Conservation (phyloP, 2,329 filamentous ascomycete genomes). For the Helotiales sp. region DNA sequence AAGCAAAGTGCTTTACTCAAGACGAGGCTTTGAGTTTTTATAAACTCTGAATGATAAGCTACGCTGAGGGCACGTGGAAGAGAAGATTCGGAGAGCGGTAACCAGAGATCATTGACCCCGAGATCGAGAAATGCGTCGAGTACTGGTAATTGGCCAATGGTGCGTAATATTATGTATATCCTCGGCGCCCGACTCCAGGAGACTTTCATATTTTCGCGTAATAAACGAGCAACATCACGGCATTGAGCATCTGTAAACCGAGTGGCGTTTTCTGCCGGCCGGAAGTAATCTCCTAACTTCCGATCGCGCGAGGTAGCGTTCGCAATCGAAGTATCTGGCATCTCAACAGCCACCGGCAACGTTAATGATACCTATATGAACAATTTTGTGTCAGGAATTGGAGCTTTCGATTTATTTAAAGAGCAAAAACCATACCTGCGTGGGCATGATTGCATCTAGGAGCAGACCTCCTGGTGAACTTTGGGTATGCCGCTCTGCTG, state of each 20-base stretch:
- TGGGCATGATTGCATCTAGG: not conserved
- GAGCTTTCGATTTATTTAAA: not conserved
- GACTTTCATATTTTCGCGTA: not conserved
- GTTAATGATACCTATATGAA: not conserved
- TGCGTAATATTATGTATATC: slow-evolving; percentile 41
- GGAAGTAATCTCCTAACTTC: slow-evolving; percentile 2
- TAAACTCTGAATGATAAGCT: slow-evolving; percentile 27
- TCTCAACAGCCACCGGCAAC: not conserved
- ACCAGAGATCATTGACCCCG: slow-evolving; percentile 40
- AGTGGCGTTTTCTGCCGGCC: not conserved
- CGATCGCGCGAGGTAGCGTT: not conserved
- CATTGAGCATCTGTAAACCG: slow-evolving; percentile 1
- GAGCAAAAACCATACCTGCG: not conserved
- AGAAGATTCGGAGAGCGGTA: slow-evolving; percentile 35
- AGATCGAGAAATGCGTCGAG: slow-evolving; percentile 35
- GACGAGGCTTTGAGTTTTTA: slow-evolving; percentile 36
- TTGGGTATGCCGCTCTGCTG: not conserved
- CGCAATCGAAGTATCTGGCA: not conserved
- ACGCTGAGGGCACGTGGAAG: slow-evolving; percentile 35
- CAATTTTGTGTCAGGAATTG: not conserved
- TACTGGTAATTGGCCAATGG: slow-evolving; percentile 33
- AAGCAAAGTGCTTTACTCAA: slow-evolving; percentile 36
- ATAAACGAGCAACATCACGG: slow-evolving; percentile 3
- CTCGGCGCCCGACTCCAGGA: slow-evolving; percentile 30
- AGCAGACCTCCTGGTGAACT: not conserved